phyloP scores from a whole-genome alignment of 768 basidiomycete genomes.

The Boletus sp. region DNA sequence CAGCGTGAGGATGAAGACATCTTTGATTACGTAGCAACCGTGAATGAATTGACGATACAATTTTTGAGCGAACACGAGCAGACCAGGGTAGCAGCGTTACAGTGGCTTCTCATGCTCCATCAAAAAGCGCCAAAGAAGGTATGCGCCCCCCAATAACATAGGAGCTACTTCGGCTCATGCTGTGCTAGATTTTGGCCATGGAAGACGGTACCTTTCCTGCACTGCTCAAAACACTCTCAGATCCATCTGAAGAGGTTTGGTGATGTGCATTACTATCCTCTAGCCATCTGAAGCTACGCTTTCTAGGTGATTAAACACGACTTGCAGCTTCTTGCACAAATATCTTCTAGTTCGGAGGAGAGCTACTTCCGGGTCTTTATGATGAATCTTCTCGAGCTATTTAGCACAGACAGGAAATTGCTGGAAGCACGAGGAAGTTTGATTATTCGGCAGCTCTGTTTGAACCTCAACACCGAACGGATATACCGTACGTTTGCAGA shows the following conservation, averaged over 20 bases:
- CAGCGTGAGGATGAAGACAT: constrained; percentile 63
- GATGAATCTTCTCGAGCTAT: constrained; percentile 90
- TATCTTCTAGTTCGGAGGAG: constrained; percentile 93
- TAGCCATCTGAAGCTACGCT: neutral
- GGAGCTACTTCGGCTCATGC: neutral
- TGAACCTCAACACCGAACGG: constrained; percentile 90
- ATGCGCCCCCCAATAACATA: neutral
- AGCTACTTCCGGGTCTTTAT: constrained; percentile 94
- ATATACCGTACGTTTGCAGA: constrained; percentile 97
- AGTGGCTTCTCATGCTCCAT: constrained; percentile 98
- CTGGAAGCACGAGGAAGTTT: constrained; percentile 91
- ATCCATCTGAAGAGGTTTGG: constrained; percentile 88
- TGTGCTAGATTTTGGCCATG: constrained; percentile 80
- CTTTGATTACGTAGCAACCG: constrained; percentile 91
- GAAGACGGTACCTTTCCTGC: constrained; percentile 97
- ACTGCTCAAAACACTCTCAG: constrained; percentile 90
- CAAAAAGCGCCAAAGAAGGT: constrained; percentile 97
- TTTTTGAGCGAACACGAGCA: constrained; percentile 97
- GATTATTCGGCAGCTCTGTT: constrained; percentile 91
- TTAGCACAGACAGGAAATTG: constrained; percentile 89
- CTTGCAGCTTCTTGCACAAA: constrained; percentile 92
- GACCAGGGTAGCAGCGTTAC: constrained; percentile 90
- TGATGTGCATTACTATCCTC: neutral
- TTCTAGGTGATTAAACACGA: constrained; percentile 91
- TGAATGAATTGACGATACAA: constrained; percentile 88